Conservation (phyloP, 805 yeast genomes). For the Wickerhamomyces canadensis region DNA sequence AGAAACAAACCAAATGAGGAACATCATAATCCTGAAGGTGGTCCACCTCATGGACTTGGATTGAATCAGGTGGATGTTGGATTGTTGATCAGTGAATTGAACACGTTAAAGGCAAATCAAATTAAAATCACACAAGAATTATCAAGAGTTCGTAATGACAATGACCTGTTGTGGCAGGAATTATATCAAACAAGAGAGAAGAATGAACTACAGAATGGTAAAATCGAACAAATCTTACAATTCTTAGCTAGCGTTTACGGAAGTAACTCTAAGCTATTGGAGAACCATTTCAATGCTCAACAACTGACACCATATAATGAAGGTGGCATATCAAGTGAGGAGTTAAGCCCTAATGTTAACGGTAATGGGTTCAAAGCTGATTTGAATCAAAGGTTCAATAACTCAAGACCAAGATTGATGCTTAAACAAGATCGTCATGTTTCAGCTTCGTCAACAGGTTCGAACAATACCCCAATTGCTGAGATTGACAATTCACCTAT, state of each 20-base stretch:
- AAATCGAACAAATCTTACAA: conserved; percentile 78
- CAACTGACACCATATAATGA: not conserved
- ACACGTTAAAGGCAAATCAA: conserved; percentile 65
- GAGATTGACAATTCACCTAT: conserved; percentile 15
- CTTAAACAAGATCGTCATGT: conserved; percentile 3
- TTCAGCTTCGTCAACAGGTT: conserved; percentile 1
- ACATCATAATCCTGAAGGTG: conserved; percentile 3
- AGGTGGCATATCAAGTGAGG: not conserved
- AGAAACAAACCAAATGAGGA: conserved; percentile 51
- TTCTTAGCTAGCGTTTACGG: conserved; percentile 64
- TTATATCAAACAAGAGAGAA: conserved; percentile 74
- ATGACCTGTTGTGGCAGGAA: conserved; percentile 85
- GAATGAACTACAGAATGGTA: conserved; percentile 76
- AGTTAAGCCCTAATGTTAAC: too few species aligned
- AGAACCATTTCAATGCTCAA: not conserved
- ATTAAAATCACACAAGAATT: conserved; percentile 74
- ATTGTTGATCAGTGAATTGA: conserved; percentile 39
- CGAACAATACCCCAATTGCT: conserved; percentile 1
- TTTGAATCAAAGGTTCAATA: not conserved
- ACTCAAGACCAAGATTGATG: conserved; percentile 8
- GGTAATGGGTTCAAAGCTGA: too few species aligned
- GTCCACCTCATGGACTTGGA: too few species aligned
- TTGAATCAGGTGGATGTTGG: conserved; percentile 5
- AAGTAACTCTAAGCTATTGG: not conserved
- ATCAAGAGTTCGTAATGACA: conserved; percentile 72